phyloP scores from a whole-genome alignment of 192 early-diverging fungal genomes.

The Glomus cerebriforme region DNA sequence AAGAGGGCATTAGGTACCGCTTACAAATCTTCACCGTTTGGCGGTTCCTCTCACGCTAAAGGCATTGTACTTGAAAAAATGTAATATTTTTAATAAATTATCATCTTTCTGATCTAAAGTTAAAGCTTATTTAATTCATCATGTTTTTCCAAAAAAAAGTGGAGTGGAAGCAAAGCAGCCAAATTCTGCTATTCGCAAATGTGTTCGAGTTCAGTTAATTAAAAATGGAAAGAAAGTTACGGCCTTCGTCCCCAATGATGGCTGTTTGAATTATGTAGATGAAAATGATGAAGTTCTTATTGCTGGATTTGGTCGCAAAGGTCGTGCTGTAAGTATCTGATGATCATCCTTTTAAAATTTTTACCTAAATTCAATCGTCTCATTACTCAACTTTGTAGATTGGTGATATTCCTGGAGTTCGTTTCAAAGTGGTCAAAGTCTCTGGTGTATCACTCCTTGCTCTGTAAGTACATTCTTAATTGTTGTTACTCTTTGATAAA shows the following conservation, averaged over 20 bases:
- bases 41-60: conserved; percentile 99
- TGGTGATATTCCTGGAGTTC: conserved; percentile 99
- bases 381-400: conserved; percentile 38
- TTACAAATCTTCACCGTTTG: conserved; percentile 98
- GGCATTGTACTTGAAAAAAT: conserved; percentile 99
- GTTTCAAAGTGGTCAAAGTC: conserved; percentile 99
- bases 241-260: conserved; percentile 99
- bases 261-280: conserved; percentile 99
- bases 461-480: conserved; percentile 59
- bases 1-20: conserved; percentile 97
- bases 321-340: conserved; percentile 76
- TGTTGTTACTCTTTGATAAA: neutral
- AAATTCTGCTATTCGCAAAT: conserved; percentile 99
- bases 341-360: neutral
- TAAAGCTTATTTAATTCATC: conserved; percentile 12
- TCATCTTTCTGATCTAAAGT: conserved; percentile 8
- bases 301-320: conserved; percentile 99
- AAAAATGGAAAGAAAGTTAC: conserved; percentile 99
- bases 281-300: conserved; percentile 99
- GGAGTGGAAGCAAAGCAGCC: conserved; percentile 99
- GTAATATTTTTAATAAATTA: conserved; percentile 45
- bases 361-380: neutral
- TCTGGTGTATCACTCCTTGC: conserved; percentile 98
- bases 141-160: conserved; percentile 40
- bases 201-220: conserved; percentile 99